These are phyloP conservation scores for Colletotrichum shisoi DNA, from an alignment of 2,329 filamentous ascomycete species.

Conservation along the genomic window DNA sequence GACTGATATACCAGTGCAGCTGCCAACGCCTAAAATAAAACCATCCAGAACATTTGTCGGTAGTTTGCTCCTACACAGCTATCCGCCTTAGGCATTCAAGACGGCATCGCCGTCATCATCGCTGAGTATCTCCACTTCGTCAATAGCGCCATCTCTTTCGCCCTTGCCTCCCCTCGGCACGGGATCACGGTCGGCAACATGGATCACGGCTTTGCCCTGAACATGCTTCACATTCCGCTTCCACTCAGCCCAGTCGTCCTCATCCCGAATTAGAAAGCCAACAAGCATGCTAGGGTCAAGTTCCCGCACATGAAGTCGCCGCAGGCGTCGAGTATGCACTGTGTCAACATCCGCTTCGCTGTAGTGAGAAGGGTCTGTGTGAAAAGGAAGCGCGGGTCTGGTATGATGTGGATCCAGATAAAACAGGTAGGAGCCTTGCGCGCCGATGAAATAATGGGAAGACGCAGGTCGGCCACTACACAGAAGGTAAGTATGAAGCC, in stretches of 20 bases:
- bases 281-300: constrained; percentile 99
- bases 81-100: constrained; percentile 39
- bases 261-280: constrained; percentile 83
- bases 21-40: not conserved
- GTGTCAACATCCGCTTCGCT: constrained; percentile 77
- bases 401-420: constrained; percentile 95
- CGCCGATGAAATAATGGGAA: constrained; percentile 71
- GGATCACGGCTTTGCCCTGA: constrained; percentile 84
- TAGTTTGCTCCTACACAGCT: not conserved
- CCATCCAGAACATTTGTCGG: not conserved
- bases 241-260: constrained; percentile 87
- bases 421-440: constrained; percentile 79
- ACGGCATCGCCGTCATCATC: constrained; percentile 65
- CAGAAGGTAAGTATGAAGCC: constrained; percentile 20
- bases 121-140: constrained; percentile 89
- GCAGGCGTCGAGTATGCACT: constrained; percentile 86
- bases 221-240: constrained; percentile 76
- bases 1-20: not conserved
- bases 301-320: constrained; percentile 83
- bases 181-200: constrained; percentile 77
- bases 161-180: constrained; percentile 58
- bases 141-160: constrained; percentile 77
- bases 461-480: constrained; percentile 86
- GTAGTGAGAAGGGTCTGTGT: constrained; percentile 64
- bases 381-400: constrained; percentile 74